Conservation (phyloP, 306 rosid genomes). For the Quercus mongolica region DNA sequence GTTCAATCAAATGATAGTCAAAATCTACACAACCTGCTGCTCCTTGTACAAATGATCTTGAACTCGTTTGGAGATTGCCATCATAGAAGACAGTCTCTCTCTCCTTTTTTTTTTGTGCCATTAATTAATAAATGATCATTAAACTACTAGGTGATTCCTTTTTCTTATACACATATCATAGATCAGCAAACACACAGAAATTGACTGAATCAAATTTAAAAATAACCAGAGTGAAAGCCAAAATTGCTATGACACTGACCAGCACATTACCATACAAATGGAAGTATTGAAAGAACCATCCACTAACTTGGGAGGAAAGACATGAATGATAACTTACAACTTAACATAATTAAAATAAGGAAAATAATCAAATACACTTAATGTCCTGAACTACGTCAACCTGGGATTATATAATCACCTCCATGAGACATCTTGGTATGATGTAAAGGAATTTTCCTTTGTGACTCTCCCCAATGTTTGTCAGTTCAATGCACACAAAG, state of each 20-base stretch:
- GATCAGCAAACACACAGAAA: not conserved
- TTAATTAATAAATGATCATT: not conserved
- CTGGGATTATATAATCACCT: constrained; percentile 28
- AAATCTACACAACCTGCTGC: no score
- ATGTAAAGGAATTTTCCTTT: constrained; percentile 29
- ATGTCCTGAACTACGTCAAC: constrained; percentile 27
- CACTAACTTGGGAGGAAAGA: constrained; percentile 3
- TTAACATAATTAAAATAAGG: constrained; percentile 5
- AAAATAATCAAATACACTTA: not conserved
- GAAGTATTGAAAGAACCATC: constrained; percentile 13
- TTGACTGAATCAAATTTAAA: not conserved
- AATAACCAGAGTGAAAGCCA: constrained; percentile 12
- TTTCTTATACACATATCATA: not conserved
- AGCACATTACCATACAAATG: constrained; percentile 9
- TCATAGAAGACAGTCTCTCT: not conserved
- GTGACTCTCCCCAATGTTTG: constrained; percentile 33
- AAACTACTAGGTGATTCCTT: not conserved
- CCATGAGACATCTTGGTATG: constrained; percentile 20
- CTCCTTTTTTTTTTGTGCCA: not conserved
- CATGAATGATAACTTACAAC: constrained; percentile 26
- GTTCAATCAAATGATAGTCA: no score
- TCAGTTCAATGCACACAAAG: constrained; percentile 29
- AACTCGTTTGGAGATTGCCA: not conserved
- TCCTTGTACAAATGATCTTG: no score
- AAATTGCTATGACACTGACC: constrained; percentile 14